Evolutionary conservation across 495 filamentous ascomycete genomes (phyloP).

Genomic region (Podospora didyma): DNA sequence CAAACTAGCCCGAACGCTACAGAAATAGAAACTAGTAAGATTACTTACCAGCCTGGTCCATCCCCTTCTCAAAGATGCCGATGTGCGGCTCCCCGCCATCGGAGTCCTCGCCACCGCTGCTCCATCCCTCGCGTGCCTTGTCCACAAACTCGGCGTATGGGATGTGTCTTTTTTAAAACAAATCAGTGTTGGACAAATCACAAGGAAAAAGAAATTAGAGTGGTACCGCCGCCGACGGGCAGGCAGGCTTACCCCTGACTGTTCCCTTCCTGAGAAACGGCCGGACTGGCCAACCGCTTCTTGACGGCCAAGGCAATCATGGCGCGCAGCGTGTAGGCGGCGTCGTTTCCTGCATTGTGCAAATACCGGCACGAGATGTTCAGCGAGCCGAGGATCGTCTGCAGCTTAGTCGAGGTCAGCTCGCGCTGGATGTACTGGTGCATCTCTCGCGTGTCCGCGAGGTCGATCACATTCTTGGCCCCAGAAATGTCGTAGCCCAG

Average conservation of each 20-base stretch:
- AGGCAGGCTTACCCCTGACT: conserved; percentile 4
- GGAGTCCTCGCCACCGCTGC: conserved; percentile 24
- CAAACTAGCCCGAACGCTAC: too few relatives aligned
- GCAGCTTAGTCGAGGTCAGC: conserved; percentile 50
- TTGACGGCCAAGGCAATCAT: conserved; percentile 64
- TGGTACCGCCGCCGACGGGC: too few relatives aligned
- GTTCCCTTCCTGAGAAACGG: background rate
- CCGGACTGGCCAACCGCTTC: conserved; percentile 16
- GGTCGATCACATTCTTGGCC: conserved; percentile 53
- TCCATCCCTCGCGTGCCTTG: conserved; percentile 23
- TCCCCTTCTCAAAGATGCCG: background rate
- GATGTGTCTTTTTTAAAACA: background rate
- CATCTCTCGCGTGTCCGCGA: conserved; percentile 66
- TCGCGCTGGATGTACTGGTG: conserved; percentile 55
- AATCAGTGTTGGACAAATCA: too few relatives aligned
- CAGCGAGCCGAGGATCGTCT: conserved; percentile 57
- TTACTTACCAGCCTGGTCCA: background rate
- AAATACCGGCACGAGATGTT: conserved; percentile 59
- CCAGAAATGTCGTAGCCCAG: conserved; percentile 57
- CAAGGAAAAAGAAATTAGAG: too few relatives aligned
- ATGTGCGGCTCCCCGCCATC: conserved; percentile 23
- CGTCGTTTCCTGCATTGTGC: conserved; percentile 96
- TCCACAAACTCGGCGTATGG: conserved; percentile 9
- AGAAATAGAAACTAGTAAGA: too few relatives aligned
- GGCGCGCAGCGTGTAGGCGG: conserved; percentile 73